Percentiles rank a stretch among this genome's conserved stretches.
Conservation (phyloP, 139 green algal species). For the Tetraselmis chui region DNA sequence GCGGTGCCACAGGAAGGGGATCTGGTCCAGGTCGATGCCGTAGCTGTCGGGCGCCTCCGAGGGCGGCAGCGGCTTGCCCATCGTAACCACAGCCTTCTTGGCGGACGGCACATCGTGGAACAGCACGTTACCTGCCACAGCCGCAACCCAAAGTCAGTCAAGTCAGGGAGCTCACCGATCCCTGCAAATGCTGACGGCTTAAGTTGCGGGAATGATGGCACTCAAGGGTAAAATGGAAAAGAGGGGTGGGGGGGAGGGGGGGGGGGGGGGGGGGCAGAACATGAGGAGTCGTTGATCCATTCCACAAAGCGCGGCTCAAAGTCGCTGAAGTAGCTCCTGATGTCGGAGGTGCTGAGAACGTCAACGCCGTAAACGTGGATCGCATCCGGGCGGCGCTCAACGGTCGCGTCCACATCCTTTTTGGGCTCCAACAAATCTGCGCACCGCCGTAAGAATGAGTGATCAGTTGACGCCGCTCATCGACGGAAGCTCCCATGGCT, state of each 20-base stretch:
- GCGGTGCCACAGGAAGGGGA: slow-evolving; percentile 66
- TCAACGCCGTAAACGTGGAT: slow-evolving; percentile 84
- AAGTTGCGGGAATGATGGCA: too few species aligned
- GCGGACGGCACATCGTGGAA: slow-evolving; percentile 55
- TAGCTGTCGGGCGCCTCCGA: slow-evolving; percentile 37
- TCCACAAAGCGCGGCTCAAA: slow-evolving; percentile 74
- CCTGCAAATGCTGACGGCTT: too few species aligned
- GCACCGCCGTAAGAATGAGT: too few species aligned
- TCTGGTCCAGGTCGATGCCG: slow-evolving; percentile 31
- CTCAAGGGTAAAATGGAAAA: too few species aligned
- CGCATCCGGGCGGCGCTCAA: slow-evolving; percentile 40
- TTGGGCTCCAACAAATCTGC: slow-evolving; percentile 50
- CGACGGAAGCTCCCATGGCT: too few species aligned
- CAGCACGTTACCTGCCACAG: slow-evolving; percentile 55
- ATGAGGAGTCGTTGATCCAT: slow-evolving; percentile 82
- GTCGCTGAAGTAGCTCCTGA: slow-evolving; percentile 52
- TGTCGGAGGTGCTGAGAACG: slow-evolving; percentile 62
- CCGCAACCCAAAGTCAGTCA: not conserved
- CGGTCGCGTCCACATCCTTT: slow-evolving; percentile 27
- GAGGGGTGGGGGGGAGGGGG: too few species aligned
- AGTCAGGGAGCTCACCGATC: too few species aligned
- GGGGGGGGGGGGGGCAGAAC: slow-evolving; percentile 19
- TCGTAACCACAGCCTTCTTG: slow-evolving; percentile 51
- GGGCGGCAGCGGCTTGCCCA: slow-evolving; percentile 46
- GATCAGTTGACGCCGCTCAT: slow-evolving; percentile 28